Evolutionary conservation across 2,329 filamentous ascomycete species (phyloP).

Genomic region (Leptodontidium sp.): DNA sequence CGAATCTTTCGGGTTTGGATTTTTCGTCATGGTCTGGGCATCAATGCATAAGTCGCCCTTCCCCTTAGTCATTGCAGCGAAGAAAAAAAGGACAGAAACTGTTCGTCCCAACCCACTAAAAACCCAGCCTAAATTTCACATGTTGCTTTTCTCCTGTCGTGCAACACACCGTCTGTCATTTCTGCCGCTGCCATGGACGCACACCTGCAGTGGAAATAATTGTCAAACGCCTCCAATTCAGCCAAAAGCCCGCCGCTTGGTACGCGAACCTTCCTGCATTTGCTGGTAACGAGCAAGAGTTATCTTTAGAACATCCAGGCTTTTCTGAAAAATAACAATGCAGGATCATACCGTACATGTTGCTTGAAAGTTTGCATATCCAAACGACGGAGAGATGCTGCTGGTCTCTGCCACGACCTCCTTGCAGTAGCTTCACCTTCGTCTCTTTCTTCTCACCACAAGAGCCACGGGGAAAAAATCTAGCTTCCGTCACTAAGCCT

Average conservation of each 20-base stretch:
- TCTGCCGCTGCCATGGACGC: constrained; percentile 5
- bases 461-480: background rate
- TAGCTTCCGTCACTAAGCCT: background rate
- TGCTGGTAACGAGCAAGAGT: constrained; percentile 1
- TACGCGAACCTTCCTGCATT: background rate
- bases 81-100: background rate
- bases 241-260: background rate
- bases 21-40: constrained; percentile 1
- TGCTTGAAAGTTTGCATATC: background rate
- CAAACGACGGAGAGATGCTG: background rate
- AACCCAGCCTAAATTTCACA: background rate
- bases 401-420: constrained; percentile 3
- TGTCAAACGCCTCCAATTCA: constrained; percentile 1
- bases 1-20: background rate
- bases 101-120: constrained; percentile 3
- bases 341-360: background rate
- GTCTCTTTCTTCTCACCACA: background rate
- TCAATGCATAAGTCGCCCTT: constrained; percentile 10
- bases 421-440: background rate
- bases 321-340: background rate
- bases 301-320: background rate
- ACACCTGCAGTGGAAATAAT: constrained; percentile 8
- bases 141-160: background rate
- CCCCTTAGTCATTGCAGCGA: background rate
- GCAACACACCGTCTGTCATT: background rate